These are phyloP conservation scores for Fragaria iinumae DNA, from an alignment of 306 rosid species.

Conservation along the genomic window DNA sequence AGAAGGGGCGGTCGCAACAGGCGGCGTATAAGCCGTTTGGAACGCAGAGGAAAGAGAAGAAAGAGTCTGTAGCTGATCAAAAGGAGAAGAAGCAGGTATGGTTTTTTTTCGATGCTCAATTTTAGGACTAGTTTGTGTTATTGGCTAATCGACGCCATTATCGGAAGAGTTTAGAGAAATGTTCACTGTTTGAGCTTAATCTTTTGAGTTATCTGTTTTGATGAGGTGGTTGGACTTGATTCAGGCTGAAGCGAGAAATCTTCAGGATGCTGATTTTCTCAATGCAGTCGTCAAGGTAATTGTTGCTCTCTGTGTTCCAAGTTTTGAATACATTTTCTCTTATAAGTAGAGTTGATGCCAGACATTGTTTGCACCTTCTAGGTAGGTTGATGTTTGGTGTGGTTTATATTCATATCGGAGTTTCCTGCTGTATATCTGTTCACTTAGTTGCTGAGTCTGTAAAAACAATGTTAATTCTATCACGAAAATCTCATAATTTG, in stretches of 20 bases:
- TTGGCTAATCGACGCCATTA: neutral
- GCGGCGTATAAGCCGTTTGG: constrained; percentile 56
- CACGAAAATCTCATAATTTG: neutral
- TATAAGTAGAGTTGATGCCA: neutral
- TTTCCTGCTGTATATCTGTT: neutral
- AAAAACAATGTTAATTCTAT: neutral
- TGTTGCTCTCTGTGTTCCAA: neutral
- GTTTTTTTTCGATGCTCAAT: neutral
- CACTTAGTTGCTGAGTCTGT: neutral
- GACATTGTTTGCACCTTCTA: neutral
- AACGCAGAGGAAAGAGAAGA: constrained; percentile 52
- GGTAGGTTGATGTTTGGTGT: neutral
- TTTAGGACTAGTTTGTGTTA: neutral
- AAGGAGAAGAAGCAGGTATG: constrained; percentile 63
- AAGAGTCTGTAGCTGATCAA: constrained; percentile 44
- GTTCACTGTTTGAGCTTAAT: neutral
- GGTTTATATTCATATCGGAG: neutral
- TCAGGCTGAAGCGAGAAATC: constrained; percentile 68
- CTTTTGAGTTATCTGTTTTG: constrained; percentile 3
- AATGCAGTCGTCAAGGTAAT: constrained; percentile 97
- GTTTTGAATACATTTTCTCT: neutral
- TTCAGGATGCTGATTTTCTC: constrained; percentile 71
- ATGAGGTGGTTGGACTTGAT: constrained; percentile 22
- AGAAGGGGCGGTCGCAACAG: constrained; percentile 36
- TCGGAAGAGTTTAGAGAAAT: neutral